phyloP scores from a whole-genome alignment of 805 yeast species.

The Kuraishia piskuri region DNA sequence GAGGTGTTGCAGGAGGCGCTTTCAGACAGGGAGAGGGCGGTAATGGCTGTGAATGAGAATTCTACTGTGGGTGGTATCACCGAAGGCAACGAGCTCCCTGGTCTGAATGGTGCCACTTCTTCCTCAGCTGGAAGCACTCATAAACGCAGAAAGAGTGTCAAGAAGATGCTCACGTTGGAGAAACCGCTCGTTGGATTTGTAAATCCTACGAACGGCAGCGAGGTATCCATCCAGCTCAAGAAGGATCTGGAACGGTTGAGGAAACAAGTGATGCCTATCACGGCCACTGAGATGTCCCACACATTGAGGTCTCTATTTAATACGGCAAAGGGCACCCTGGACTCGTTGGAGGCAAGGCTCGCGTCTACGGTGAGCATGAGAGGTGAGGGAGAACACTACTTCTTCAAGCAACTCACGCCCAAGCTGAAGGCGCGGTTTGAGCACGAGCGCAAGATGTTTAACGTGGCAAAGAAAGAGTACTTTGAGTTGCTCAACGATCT shows the following conservation, averaged over 20 bases:
- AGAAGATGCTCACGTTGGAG: neutral
- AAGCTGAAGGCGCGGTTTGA: constrained; percentile 26
- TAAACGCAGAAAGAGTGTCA: neutral
- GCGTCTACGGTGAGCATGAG: neutral
- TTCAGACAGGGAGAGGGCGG: constrained; percentile 31
- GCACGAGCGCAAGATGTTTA: constrained; percentile 32
- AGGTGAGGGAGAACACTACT: neutral
- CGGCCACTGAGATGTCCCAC: constrained; percentile 9
- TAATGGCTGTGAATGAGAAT: constrained; percentile 20
- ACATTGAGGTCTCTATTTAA: neutral
- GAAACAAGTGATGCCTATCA: constrained; percentile 5
- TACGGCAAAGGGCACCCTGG: neutral
- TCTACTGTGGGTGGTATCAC: constrained; percentile 7
- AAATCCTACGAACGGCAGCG: neutral
- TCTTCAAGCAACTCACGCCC: neutral
- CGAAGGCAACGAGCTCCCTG: constrained; percentile 1
- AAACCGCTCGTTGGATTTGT: neutral
- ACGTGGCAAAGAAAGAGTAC: constrained; percentile 35
- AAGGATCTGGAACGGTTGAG: neutral
- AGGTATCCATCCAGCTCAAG: neutral
- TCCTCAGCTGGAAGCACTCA: neutral
- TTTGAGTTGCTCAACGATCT: constrained; percentile 48
- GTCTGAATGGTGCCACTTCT: neutral
- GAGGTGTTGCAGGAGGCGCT: constrained; percentile 42
- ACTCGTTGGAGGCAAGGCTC: neutral